These are phyloP conservation scores for Xanthoceras sorbifolium DNA, from an alignment of 345 rosid genomes.

Conservation along the genomic window DNA sequence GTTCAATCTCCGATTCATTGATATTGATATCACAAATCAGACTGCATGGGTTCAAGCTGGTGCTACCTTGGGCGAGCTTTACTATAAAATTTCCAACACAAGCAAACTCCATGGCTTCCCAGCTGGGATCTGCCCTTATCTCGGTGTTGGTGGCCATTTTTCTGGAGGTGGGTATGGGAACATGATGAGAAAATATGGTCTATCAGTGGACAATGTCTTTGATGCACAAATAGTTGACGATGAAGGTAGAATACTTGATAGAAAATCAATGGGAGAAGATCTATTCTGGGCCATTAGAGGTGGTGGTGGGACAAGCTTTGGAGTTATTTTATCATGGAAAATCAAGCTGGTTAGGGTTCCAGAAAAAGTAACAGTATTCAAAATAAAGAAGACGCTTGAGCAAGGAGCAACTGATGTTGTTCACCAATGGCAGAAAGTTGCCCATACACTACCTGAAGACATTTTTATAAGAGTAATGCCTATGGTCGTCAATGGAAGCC, in stretches of 20 bases:
- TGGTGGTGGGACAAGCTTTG: constrained; percentile 74
- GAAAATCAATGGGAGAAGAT: constrained; percentile 73
- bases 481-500: constrained; percentile 1
- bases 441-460: constrained; percentile 39
- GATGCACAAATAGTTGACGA: constrained; percentile 63
- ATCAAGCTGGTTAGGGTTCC: constrained; percentile 64
- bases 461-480: constrained; percentile 39
- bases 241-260: constrained; percentile 53
- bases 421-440: constrained; percentile 50
- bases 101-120: constrained; percentile 57
- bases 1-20: constrained; percentile 54
- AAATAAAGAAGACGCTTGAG: constrained; percentile 37
- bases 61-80: constrained; percentile 70
- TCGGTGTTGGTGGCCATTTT: constrained; percentile 79
- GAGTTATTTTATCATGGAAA: constrained; percentile 54
- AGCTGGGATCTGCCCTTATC: constrained; percentile 64
- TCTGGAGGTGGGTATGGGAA: constrained; percentile 73
- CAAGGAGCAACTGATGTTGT: constrained; percentile 53
- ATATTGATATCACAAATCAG: constrained; percentile 40
- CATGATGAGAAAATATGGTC: constrained; percentile 65
- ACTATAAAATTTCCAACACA: constrained; percentile 48
- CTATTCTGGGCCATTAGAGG: constrained; percentile 75
- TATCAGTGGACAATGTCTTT: constrained; percentile 52
- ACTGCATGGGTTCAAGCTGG: constrained; percentile 78
- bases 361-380: constrained; percentile 49